Percentiles rank a stretch among this genome's conserved stretches.
These are phyloP conservation scores for Omphalea diandra DNA, from an alignment of 441 rosid genomes.

Conservation along the genomic window DNA sequence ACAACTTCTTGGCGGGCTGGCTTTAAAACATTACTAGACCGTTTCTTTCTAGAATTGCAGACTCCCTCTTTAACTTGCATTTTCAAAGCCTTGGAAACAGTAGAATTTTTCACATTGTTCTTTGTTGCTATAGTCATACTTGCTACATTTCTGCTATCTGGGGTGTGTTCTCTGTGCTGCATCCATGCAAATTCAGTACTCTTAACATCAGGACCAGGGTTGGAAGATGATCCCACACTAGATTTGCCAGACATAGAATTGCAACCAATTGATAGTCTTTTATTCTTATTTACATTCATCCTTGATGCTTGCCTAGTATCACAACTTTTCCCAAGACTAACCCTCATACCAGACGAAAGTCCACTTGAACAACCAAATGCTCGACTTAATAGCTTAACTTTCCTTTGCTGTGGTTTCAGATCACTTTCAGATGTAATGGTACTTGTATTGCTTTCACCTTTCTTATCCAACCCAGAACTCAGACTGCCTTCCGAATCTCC, in stretches of 20 bases:
- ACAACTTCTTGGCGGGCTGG: slow-evolving; percentile 24
- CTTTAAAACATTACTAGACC: slow-evolving; percentile 17
- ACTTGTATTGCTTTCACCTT: slow-evolving; percentile 35
- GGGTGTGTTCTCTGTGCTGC: slow-evolving; percentile 33
- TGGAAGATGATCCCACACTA: slow-evolving; percentile 53
- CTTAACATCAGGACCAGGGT: slow-evolving; percentile 21
- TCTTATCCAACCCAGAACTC: slow-evolving; percentile 25
- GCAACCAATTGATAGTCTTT: slow-evolving; percentile 27
- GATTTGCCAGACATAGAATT: slow-evolving; percentile 52
- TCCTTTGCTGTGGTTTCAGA: slow-evolving; percentile 30
- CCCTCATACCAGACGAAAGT: slow-evolving; percentile 40
- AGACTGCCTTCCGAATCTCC: slow-evolving; percentile 18
- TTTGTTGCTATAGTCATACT: slow-evolving; percentile 29
- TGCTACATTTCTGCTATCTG: slow-evolving; percentile 37
- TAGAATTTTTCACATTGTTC: slow-evolving; percentile 24
- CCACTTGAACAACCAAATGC: slow-evolving; percentile 35
- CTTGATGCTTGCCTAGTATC: slow-evolving; percentile 51
- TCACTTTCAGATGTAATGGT: slow-evolving; percentile 36
- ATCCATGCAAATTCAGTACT: slow-evolving; percentile 18
- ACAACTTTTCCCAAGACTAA: slow-evolving; percentile 49
- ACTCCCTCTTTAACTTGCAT: slow-evolving; percentile 24
- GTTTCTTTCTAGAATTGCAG: slow-evolving; percentile 20
- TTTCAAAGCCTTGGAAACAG: slow-evolving; percentile 24
- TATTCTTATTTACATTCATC: slow-evolving; percentile 28
- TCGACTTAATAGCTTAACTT: slow-evolving; percentile 32